phyloP scores from a whole-genome alignment of 306 rosid species.

The Fagus sylvatica region DNA sequence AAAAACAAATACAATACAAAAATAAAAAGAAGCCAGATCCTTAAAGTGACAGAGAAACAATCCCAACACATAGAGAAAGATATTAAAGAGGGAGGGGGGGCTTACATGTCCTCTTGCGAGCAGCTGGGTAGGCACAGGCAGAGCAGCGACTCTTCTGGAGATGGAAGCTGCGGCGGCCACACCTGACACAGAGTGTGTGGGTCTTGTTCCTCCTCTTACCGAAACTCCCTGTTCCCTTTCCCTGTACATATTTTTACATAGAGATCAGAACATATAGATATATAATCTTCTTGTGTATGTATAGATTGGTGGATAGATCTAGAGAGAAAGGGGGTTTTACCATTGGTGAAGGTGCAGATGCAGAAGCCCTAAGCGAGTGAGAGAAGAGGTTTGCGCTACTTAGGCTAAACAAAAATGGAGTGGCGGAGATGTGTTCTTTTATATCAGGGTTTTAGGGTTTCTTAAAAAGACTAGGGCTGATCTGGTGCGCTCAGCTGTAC shows the following conservation, averaged over 20 bases:
- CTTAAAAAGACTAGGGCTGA: too few species aligned
- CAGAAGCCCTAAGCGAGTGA: constrained; percentile 43
- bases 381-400: constrained; percentile 12
- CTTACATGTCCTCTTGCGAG: constrained; percentile 84
- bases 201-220: constrained; percentile 99
- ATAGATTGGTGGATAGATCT: neutral
- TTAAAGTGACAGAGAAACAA: too few species aligned
- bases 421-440: too few species aligned
- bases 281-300: neutral
- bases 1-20: too few species aligned
- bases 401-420: neutral
- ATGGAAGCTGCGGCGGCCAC: constrained; percentile 99
- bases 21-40: too few species aligned
- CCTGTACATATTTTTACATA: constrained; percentile 39
- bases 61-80: too few species aligned
- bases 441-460: too few species aligned
- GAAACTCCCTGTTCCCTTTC: constrained; percentile 96
- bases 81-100: too few species aligned
- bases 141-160: constrained; percentile 96
- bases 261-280: neutral
- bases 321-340: constrained; percentile 28
- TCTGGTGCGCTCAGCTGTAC: too few species aligned
- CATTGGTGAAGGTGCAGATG: constrained; percentile 49
- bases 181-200: constrained; percentile 91
- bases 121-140: constrained; percentile 94